Conservation (phyloP, 768 basidiomycete genomes). For the Termitomyces sp. region DNA sequence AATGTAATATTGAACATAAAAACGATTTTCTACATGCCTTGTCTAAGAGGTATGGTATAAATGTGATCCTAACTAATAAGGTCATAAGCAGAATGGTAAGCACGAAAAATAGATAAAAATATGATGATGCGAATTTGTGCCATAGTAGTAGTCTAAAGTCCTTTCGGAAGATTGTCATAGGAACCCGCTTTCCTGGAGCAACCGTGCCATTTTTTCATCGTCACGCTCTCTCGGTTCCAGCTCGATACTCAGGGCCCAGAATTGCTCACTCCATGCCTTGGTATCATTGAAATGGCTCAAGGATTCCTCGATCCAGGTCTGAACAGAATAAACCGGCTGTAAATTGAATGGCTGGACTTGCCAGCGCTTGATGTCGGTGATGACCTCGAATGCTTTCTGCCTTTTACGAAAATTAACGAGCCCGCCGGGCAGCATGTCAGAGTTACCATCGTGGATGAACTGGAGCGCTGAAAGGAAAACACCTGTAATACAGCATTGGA, state of each 20-base stretch:
- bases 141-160: not conserved
- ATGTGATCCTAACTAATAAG: too few relatives aligned
- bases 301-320: conserved; percentile 74
- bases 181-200: conserved; percentile 87
- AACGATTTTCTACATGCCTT: too few relatives aligned
- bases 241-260: conserved; percentile 83
- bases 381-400: conserved; percentile 89
- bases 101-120: too few relatives aligned
- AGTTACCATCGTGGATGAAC: conserved; percentile 95
- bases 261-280: conserved; percentile 65
- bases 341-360: conserved; percentile 91
- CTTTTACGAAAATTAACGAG: conserved; percentile 96
- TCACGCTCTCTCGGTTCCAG: conserved; percentile 93
- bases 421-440: conserved; percentile 74
- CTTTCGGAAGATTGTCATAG: conserved; percentile 36
- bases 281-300: conserved; percentile 69
- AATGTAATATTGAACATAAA: too few relatives aligned
- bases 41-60: too few relatives aligned
- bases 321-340: conserved; percentile 58
- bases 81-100: too few relatives aligned
- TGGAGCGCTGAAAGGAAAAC: conserved; percentile 93
- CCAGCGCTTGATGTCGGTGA: conserved; percentile 95
- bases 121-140: not conserved
- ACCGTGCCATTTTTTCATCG: conserved; percentile 92
- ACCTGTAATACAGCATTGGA: conserved; percentile 44